These are phyloP conservation scores for Talaromyces sp. DNA, from an alignment of 2,329 filamentous ascomycete species.

Conservation along the genomic window DNA sequence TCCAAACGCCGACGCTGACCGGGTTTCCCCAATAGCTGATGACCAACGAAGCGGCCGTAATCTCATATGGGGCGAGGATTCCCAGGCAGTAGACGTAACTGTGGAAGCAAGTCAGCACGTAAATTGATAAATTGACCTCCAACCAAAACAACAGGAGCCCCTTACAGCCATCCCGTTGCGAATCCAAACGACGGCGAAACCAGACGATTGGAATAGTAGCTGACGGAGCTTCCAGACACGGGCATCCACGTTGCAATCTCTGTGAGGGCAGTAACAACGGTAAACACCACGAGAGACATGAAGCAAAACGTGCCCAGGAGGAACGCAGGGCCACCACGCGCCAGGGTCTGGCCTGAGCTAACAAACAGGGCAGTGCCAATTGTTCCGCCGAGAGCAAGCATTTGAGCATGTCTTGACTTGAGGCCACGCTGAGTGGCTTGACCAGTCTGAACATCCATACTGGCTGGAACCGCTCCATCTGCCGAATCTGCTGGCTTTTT, in stretches of 20 bases:
- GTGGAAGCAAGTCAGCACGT: slow-evolving; percentile 24
- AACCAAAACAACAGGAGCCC: slow-evolving; percentile 50
- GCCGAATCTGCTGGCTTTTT: neutral
- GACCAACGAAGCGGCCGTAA: slow-evolving; percentile 62
- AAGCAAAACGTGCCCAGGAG: slow-evolving; percentile 50
- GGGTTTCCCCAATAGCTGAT: slow-evolving; percentile 56
- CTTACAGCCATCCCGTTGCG: slow-evolving; percentile 45
- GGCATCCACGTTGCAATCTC: slow-evolving; percentile 39
- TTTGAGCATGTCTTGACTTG: slow-evolving; percentile 59
- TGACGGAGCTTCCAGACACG: slow-evolving; percentile 40
- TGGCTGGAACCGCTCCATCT: neutral
- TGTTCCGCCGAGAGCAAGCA: slow-evolving; percentile 57
- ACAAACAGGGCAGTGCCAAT: slow-evolving; percentile 55
- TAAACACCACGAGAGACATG: slow-evolving; percentile 43
- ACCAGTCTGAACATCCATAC: neutral
- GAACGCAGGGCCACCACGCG: slow-evolving; percentile 48
- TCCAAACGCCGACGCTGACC: slow-evolving; percentile 45
- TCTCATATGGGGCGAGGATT: slow-evolving; percentile 53
- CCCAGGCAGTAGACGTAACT: slow-evolving; percentile 46
- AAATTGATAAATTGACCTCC: slow-evolving; percentile 22
- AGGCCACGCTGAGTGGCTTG: slow-evolving; percentile 28
- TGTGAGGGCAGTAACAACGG: slow-evolving; percentile 48
- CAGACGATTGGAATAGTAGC: slow-evolving; percentile 38
- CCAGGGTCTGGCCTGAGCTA: slow-evolving; percentile 49
- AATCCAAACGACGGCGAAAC: slow-evolving; percentile 39